Evolutionary conservation across 2,329 filamentous ascomycete genomes (phyloP).

Genomic region (Colletotrichum gigasporum): DNA sequence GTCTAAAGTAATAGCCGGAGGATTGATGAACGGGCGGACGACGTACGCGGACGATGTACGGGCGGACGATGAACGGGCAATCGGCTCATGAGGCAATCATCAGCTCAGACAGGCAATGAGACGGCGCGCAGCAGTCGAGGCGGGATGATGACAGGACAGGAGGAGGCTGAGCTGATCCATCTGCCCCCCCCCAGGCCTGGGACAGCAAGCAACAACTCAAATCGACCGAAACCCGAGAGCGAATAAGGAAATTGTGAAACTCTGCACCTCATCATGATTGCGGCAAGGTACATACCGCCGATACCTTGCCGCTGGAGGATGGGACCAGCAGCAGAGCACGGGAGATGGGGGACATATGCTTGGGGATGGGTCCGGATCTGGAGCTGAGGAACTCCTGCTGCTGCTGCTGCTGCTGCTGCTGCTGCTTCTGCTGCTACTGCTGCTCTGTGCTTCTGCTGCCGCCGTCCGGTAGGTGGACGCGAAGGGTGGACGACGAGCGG

Average conservation of each 20-base stretch:
- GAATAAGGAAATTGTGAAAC: constrained; percentile 25
- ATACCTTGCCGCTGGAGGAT: constrained; percentile 17
- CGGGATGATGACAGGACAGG: constrained; percentile 30
- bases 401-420: neutral
- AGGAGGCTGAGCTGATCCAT: constrained; percentile 24
- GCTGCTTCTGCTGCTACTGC: neutral
- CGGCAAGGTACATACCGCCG: constrained; percentile 2
- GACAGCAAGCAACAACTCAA: constrained; percentile 11
- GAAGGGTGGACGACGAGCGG: neutral
- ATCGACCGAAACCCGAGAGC: constrained; percentile 16
- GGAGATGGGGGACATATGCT: neutral
- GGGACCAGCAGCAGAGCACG: constrained; percentile 10
- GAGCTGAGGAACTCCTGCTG: neutral
- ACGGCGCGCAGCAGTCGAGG: constrained; percentile 19
- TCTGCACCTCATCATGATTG: constrained; percentile 27
- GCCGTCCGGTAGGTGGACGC: neutral
- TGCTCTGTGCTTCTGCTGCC: neutral
- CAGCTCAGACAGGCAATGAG: constrained; percentile 31
- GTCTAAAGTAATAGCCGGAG: constrained; percentile 3
- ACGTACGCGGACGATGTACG: constrained; percentile 17
- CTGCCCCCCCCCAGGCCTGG: constrained; percentile 6
- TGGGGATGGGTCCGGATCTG: neutral
- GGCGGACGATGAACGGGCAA: constrained; percentile 9
- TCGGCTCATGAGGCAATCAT: constrained; percentile 26
- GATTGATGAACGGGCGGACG: constrained; percentile 7